Percentiles rank a stretch among this genome's conserved stretches.
Evolutionary conservation across 345 rosid species (phyloP).

Genomic region (Cochlearia excelsa): DNA sequence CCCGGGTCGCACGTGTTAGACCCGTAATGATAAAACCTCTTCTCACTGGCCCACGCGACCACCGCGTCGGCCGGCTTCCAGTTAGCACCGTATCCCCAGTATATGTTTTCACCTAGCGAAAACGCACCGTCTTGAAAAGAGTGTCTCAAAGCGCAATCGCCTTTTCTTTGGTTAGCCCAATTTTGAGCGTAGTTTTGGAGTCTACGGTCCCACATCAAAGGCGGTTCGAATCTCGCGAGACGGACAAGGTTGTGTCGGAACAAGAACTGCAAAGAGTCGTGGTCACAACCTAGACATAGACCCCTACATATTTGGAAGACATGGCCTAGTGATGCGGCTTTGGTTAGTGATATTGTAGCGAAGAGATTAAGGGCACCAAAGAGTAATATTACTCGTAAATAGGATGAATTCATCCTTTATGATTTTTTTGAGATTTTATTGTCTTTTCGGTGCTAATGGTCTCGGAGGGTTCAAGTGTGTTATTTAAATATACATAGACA

Average conservation of each 20-base stretch:
- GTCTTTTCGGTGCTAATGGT: conserved; percentile 23
- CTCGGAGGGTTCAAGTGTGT: conserved; percentile 19
- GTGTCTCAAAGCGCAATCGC: conserved; percentile 62
- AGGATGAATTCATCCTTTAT: conserved; percentile 39
- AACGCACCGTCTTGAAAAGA: conserved; percentile 59
- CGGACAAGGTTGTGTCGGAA: conserved; percentile 67
- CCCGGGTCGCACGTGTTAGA: conserved; percentile 57
- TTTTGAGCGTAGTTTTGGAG: conserved; percentile 66
- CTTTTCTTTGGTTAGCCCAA: conserved; percentile 73
- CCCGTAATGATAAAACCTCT: conserved; percentile 58
- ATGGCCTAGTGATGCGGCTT: conserved; percentile 26
- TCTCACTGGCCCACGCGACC: conserved; percentile 65
- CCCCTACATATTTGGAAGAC: conserved; percentile 50
- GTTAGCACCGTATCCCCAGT: conserved; percentile 67
- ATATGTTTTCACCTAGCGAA: conserved; percentile 77
- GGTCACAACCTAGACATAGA: conserved; percentile 65
- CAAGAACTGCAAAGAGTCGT: conserved; percentile 68
- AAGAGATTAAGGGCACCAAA: conserved; percentile 28
- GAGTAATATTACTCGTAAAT: conserved; percentile 34
- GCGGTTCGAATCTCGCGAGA: conserved; percentile 61
- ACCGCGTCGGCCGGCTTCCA: conserved; percentile 73
- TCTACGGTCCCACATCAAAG: conserved; percentile 62
- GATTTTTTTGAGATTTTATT: conserved; percentile 16
- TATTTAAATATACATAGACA: conserved; percentile 18
- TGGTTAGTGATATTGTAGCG: conserved; percentile 21